Percentiles rank a stretch among this genome's conserved stretches.
Evolutionary conservation across 805 yeast genomes (phyloP).

Genomic region (Ogataea ganodermae): DNA sequence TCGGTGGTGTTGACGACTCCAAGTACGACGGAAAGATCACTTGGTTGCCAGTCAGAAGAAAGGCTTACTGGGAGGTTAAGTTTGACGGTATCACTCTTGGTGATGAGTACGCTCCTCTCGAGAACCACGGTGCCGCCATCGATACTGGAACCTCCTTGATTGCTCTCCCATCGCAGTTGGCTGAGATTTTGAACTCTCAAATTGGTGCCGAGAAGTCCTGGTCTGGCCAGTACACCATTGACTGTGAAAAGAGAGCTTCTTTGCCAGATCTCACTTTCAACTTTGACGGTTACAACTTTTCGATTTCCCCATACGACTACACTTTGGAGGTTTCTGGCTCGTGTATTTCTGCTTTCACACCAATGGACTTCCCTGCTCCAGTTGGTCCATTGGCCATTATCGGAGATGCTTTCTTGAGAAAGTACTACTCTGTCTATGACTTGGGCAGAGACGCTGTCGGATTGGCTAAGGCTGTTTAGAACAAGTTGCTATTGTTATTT

Average conservation of each 20-base stretch:
- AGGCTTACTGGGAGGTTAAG: constrained; percentile 99
- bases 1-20: constrained; percentile 88
- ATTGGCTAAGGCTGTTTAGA: constrained; percentile 67
- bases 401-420: constrained; percentile 97
- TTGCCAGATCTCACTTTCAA: constrained; percentile 92
- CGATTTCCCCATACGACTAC: constrained; percentile 87
- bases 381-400: constrained; percentile 94
- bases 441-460: constrained; percentile 91
- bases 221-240: constrained; percentile 95
- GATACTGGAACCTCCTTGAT: constrained; percentile 98
- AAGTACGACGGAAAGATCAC: constrained; percentile 81
- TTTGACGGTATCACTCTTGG: constrained; percentile 91
- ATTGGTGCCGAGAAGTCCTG: constrained; percentile 97
- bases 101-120: constrained; percentile 83
- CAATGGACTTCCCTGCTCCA: constrained; percentile 97
- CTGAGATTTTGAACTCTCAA: constrained; percentile 91
- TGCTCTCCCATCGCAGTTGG: constrained; percentile 91
- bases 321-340: constrained; percentile 92
- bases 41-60: constrained; percentile 97
- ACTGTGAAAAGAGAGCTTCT: constrained; percentile 79
- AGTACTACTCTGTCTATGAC: constrained; percentile 92
- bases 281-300: constrained; percentile 88
- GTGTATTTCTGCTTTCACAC: constrained; percentile 94
- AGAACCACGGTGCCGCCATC: constrained; percentile 90
- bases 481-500: constrained; percentile 4